Evolutionary conservation across 306 rosid species (phyloP).

Genomic region (apple (Malus domestica)): ASM211411v1 NC_041791.1:6413001-6413500

Average conservation of each 20-base stretch:
- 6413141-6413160: neutral
- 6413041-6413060: too few relatives aligned
- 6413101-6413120: neutral
- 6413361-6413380: constrained; percentile 64
- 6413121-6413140: neutral
- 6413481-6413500: constrained; percentile 82
- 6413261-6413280: neutral
- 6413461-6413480: constrained; percentile 67
- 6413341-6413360: constrained; percentile 65
- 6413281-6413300: neutral
- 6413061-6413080: too few relatives aligned
- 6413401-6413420: constrained; percentile 56
- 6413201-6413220: neutral
- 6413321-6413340: constrained; percentile 74
- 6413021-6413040: too few relatives aligned
- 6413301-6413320: constrained; percentile 29
- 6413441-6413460: constrained; percentile 58
- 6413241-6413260: neutral
- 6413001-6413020: fast-evolving
- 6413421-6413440: constrained; percentile 82
- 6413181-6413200: neutral
- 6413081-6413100: neutral
- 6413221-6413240: neutral
- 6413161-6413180: neutral
- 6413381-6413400: constrained; percentile 75